Base-by-base conservation (phyloP, 495 filamentous ascomycete genomes). In the Lichina pygmaea region DNA sequence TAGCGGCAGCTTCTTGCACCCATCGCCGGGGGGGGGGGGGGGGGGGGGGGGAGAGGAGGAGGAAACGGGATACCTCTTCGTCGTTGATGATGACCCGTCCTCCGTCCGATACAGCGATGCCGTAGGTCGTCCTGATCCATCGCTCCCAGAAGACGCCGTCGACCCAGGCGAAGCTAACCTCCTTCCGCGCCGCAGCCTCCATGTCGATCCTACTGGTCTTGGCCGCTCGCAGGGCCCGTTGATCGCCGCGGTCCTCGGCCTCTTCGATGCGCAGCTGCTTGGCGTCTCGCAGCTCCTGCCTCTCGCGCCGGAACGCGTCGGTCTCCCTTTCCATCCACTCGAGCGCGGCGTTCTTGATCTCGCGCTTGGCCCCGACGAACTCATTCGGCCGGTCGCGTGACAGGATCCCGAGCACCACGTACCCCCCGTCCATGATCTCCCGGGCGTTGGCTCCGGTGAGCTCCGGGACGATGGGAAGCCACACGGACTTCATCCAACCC, bases 321-420 rank as follows among this genome's bases (percentile, higher is more conserved):
- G 76, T 73, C 56, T 93, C 80, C 63, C 86, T 91, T 58, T 94
- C 89, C 77, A 95, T 93, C 81, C 89, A 97, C 53, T 95, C 89
- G 46, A 81, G 65, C 9, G 89, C 89, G 16, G 89, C 89, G 48
- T 81, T 85, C 67, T 93, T 95, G 59, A 97, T 75, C 61, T 97
- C 89, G 12, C 79, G 73, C 60, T 79, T 81, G 24, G 80, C 75
- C 42, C 66, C 65, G 46, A 68, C 60, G 62, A 89, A 95, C 30
- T 86, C 78, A 43, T 83, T 79, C 34, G 75, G 63, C 41, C 82
- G 72, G 9, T 81, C 77, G 12, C 86, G 72, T 54, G 75, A 81
- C 30, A 97, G 62, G 16, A 97, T 79, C 10, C 81, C 91, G 12
- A 97, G 72, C 0, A 97, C 89, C 31, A 95, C 89, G 33, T 78